Conservation (phyloP, 805 yeast species). For the Candida coquimbonensis region DNA sequence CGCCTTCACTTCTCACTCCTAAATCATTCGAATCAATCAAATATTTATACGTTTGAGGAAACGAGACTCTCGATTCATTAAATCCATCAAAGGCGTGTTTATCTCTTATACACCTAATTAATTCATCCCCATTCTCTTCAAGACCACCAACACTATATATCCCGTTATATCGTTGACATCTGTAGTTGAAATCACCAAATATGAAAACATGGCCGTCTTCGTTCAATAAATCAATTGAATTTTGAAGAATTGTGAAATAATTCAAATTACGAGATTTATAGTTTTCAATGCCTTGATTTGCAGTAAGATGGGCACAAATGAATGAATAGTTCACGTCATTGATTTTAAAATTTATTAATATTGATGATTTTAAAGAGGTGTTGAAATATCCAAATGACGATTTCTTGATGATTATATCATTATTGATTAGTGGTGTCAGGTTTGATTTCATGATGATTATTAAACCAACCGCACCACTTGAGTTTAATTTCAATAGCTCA, state of each 20-base stretch:
- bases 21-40: constrained; percentile 39
- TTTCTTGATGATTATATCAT: constrained; percentile 20
- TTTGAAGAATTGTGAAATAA: constrained; percentile 44
- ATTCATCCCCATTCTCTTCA: constrained; percentile 28
- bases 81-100: constrained; percentile 55
- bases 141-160: constrained; percentile 11
- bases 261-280: constrained; percentile 44
- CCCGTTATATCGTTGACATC: constrained; percentile 33
- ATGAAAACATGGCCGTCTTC: constrained; percentile 56
- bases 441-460: constrained; percentile 24
- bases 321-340: constrained; percentile 40
- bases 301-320: constrained; percentile 66
- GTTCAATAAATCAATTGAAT: constrained; percentile 38
- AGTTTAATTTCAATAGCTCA: constrained; percentile 35
- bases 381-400: constrained; percentile 48
- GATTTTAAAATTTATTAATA: constrained; percentile 45
- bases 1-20: no score
- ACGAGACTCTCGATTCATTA: constrained; percentile 54
- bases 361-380: constrained; percentile 72
- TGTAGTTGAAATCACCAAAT: constrained; percentile 82
- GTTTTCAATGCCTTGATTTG: constrained; percentile 60
- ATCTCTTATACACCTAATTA: constrained; percentile 24
- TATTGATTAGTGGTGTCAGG: background rate
- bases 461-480: constrained; percentile 53
- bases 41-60: constrained; percentile 80